phyloP scores from a whole-genome alignment of 805 yeast species.

The Komagataella populi region DNA sequence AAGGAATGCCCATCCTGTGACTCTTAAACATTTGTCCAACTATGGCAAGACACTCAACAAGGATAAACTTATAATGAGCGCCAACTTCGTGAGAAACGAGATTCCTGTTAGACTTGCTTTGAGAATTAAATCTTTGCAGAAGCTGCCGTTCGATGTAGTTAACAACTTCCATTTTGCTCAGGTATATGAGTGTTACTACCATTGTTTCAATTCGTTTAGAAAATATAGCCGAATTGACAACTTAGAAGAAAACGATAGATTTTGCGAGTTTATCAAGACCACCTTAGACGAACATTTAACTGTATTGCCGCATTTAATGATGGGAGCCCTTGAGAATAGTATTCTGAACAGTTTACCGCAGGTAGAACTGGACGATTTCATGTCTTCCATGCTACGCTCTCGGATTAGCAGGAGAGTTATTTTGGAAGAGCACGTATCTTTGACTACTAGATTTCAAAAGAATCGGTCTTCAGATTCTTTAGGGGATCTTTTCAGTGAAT shows the following conservation, averaged over 20 bases:
- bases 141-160: conserved; percentile 68
- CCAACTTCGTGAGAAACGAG: conserved; percentile 80
- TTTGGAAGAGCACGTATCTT: conserved; percentile 80
- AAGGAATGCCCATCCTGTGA: conserved; percentile 74
- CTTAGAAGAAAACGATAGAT: conserved; percentile 60
- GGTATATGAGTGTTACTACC: conserved; percentile 81
- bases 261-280: conserved; percentile 48
- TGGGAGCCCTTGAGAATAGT: conserved; percentile 83
- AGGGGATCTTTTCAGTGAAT: conserved; percentile 73
- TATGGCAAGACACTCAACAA: conserved; percentile 70
- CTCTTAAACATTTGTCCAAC: conserved; percentile 80
- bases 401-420: conserved; percentile 83
- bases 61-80: conserved; percentile 68
- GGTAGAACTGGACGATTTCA: conserved; percentile 51
- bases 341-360: conserved; percentile 46
- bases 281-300: conserved; percentile 70
- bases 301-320: conserved; percentile 77
- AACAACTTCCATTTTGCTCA: conserved; percentile 77
- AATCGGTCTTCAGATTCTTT: conserved; percentile 33
- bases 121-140: conserved; percentile 65
- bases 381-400: conserved; percentile 69
- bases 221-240: conserved; percentile 54
- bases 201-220: conserved; percentile 77
- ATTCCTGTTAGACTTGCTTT: conserved; percentile 75
- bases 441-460: conserved; percentile 47